These are phyloP conservation scores for Globisporangium spiculum DNA, from an alignment of 352 stramenopile genomes.

Conservation along the genomic window DNA sequence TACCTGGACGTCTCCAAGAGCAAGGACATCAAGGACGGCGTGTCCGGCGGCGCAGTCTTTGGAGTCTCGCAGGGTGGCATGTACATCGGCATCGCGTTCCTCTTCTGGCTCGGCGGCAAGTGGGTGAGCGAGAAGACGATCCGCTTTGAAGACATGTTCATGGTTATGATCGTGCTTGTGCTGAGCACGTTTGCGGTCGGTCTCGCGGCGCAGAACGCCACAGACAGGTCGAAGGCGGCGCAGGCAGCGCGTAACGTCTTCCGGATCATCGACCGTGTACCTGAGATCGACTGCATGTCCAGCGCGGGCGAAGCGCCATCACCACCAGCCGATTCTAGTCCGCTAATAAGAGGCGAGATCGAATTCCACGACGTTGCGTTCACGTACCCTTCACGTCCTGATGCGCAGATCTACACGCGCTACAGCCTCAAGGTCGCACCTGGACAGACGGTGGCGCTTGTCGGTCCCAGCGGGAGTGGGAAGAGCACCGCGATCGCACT, in stretches of 20 bases:
- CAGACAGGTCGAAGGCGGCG: conserved; percentile 32
- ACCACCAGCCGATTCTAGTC: background rate
- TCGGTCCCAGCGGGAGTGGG: conserved; percentile 51
- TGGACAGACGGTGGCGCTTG: conserved; percentile 55
- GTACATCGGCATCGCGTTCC: conserved; percentile 47
- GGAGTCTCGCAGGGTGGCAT: conserved; percentile 57
- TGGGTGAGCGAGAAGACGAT: conserved; percentile 40
- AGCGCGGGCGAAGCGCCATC: background rate
- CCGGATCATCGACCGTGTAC: conserved; percentile 45
- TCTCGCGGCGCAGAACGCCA: conserved; percentile 26
- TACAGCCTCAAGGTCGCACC: conserved; percentile 41
- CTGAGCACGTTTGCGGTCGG: conserved; percentile 34
- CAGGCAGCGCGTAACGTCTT: conserved; percentile 39
- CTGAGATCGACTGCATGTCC: conserved; percentile 11
- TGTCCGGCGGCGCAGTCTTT: conserved; percentile 43
- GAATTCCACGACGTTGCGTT: conserved; percentile 79
- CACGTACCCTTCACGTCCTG: conserved; percentile 44
- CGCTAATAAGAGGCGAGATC: conserved; percentile 42
- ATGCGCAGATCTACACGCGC: conserved; percentile 30
- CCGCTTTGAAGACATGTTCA: conserved; percentile 43
- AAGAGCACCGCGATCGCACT: conserved; percentile 61
- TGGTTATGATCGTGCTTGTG: conserved; percentile 37
- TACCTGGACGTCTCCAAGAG: conserved; percentile 27
- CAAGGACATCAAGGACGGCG: conserved; percentile 30
- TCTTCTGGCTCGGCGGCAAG: conserved; percentile 62